A percentile compares a stretch with the other conserved stretches of the same genome.
Conservation (phyloP, 805 yeast species). For the Kuraishia molischiana region DNA sequence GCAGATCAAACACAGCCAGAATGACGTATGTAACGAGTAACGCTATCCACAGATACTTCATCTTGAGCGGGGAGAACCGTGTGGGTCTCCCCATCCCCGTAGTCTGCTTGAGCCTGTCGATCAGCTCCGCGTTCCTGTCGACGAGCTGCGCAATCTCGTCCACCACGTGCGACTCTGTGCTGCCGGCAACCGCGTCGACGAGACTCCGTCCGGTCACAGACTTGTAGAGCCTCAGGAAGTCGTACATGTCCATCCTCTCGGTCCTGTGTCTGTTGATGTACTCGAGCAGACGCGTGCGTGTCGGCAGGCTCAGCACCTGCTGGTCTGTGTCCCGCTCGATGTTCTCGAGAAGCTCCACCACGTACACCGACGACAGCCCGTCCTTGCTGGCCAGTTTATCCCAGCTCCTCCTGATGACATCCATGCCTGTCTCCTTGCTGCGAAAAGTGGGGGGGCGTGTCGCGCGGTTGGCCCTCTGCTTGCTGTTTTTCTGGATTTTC, state of each 20-base stretch:
- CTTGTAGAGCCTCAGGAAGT: neutral
- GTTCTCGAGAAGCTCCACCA: neutral
- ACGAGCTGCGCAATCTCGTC: neutral
- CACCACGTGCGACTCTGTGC: neutral
- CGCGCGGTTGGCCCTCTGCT: too few species aligned
- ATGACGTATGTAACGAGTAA: neutral
- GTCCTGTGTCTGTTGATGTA: neutral
- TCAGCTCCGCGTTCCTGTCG: neutral
- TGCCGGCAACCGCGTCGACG: neutral
- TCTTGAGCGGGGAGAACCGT: neutral
- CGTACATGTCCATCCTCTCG: neutral
- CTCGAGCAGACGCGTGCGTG: neutral
- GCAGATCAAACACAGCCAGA: neutral
- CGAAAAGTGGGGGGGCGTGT: too few species aligned
- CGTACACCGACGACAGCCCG: neutral
- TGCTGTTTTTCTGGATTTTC: too few species aligned
- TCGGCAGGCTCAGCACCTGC: neutral
- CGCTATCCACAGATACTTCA: neutral
- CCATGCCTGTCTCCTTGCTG: too few species aligned
- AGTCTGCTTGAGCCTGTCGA: neutral
- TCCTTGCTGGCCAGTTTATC: neutral
- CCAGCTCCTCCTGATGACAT: neutral
- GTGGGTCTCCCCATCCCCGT: neutral
- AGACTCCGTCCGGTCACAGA: neutral
- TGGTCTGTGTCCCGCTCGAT: neutral